Evolutionary conservation across 192 early-diverging fungal species (phyloP).

Genomic region (Coemansia sp.): DNA sequence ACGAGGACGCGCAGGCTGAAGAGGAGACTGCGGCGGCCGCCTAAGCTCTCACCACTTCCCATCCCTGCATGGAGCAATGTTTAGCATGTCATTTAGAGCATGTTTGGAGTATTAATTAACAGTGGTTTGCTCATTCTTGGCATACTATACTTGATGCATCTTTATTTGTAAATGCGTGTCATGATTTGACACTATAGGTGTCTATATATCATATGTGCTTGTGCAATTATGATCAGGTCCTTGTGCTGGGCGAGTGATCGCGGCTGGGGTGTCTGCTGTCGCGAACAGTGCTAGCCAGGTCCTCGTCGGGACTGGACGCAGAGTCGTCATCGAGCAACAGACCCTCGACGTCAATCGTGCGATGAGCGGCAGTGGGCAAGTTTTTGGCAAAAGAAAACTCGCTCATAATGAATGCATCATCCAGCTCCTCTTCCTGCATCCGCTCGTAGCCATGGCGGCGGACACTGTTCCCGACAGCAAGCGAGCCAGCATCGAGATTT

Average conservation of each 20-base stretch:
- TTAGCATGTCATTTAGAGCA: no score
- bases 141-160: no score
- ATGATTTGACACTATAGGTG: no score
- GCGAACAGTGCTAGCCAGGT: conserved; percentile 2
- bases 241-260: neutral
- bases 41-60: neutral
- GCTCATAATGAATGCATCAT: conserved; percentile 45
- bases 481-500: conserved; percentile 7
- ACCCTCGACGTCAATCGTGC: conserved; percentile 11
- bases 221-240: neutral
- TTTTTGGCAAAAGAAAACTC: conserved; percentile 25
- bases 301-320: conserved; percentile 44
- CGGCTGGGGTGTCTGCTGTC: conserved; percentile 1
- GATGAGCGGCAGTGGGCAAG: neutral
- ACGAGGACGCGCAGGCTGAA: conserved; percentile 43
- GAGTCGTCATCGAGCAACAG: conserved; percentile 36
- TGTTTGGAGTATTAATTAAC: no score
- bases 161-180: no score
- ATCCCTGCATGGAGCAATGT: no score
- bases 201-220: no score
- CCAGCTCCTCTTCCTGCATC: conserved; percentile 1
- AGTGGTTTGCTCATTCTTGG: no score
- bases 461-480: neutral
- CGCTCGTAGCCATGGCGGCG: neutral
- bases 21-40: conserved; percentile 25